Evolutionary conservation across 345 rosid species (phyloP).

Genomic region (Rhizophora apiculata): DNA sequence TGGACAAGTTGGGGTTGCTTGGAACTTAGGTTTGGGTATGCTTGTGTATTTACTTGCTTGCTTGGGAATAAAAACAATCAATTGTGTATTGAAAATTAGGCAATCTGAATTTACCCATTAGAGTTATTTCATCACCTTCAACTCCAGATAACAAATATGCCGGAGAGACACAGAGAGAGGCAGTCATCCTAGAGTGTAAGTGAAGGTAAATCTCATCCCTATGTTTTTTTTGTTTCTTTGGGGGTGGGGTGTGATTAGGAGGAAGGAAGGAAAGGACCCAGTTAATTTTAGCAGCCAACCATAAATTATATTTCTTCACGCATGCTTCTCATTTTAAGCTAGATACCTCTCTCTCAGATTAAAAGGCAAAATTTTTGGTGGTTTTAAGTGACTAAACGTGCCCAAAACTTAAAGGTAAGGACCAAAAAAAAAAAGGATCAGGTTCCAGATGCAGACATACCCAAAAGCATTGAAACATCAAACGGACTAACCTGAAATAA

Average conservation of each 20-base stretch:
- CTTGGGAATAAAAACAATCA: slow-evolving; percentile 28
- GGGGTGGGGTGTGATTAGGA: background rate
- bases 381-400: too few species aligned
- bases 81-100: slow-evolving; percentile 66
- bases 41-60: slow-evolving; percentile 29
- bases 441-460: too few species aligned
- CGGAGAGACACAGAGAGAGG: slow-evolving; percentile 25
- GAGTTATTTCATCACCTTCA: slow-evolving; percentile 30
- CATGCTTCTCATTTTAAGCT: slow-evolving; percentile 39
- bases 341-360: background rate
- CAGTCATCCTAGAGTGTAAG: slow-evolving; percentile 65
- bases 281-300: slow-evolving; percentile 12
- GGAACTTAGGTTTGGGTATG: slow-evolving; percentile 53
- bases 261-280: background rate
- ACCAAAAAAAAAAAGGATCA: too few species aligned
- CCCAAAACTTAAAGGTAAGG: too few species aligned
- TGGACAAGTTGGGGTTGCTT: slow-evolving; percentile 42
- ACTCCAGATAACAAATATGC: background rate
- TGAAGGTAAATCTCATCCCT: slow-evolving; percentile 34
- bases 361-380: too few species aligned
- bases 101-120: slow-evolving; percentile 35
- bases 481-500: too few species aligned
- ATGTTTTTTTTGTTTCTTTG: background rate
- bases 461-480: too few species aligned
- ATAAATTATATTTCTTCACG: slow-evolving; percentile 38